Conservation (phyloP, 495 filamentous ascomycete species). For the Elasticomyces elasticus region DNA sequence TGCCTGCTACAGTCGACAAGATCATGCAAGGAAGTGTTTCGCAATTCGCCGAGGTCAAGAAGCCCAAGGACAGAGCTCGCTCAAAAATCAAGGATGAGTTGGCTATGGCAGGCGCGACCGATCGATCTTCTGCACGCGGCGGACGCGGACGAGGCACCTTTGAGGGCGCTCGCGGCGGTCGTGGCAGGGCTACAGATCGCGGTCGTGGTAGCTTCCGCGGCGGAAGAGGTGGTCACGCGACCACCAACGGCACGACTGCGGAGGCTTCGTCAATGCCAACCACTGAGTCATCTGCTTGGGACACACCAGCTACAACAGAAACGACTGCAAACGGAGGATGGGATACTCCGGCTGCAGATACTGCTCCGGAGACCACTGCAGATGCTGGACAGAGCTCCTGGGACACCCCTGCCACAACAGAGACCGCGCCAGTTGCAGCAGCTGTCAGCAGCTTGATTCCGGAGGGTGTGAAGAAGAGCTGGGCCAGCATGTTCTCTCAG, state of each 20-base stretch:
- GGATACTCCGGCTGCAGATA: conserved; percentile 25
- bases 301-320: conserved; percentile 16
- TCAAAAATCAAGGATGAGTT: conserved; percentile 71
- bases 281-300: conserved; percentile 31
- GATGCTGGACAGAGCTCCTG: conserved; percentile 16
- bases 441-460: conserved; percentile 38
- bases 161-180: conserved; percentile 52
- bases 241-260: conserved; percentile 38
- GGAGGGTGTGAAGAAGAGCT: conserved; percentile 48
- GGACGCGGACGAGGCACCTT: conserved; percentile 56
- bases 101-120: conserved; percentile 39
- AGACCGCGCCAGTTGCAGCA: conserved; percentile 27
- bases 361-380: conserved; percentile 13
- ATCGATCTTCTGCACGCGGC: conserved; percentile 39
- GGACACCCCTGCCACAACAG: conserved; percentile 26
- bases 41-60: conserved; percentile 92
- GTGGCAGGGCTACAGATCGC: conserved; percentile 63
- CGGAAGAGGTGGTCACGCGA: conserved; percentile 52
- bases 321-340: conserved; percentile 19
- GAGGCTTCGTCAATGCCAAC: conserved; percentile 26
- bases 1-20: conserved; percentile 71
- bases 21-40: conserved; percentile 86
- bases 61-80: conserved; percentile 68
- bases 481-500: conserved; percentile 53
- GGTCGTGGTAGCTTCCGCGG: conserved; percentile 63